Base-by-base conservation (phyloP, 2,329 filamentous ascomycete species). In the Byssothecium circinans region DNA sequence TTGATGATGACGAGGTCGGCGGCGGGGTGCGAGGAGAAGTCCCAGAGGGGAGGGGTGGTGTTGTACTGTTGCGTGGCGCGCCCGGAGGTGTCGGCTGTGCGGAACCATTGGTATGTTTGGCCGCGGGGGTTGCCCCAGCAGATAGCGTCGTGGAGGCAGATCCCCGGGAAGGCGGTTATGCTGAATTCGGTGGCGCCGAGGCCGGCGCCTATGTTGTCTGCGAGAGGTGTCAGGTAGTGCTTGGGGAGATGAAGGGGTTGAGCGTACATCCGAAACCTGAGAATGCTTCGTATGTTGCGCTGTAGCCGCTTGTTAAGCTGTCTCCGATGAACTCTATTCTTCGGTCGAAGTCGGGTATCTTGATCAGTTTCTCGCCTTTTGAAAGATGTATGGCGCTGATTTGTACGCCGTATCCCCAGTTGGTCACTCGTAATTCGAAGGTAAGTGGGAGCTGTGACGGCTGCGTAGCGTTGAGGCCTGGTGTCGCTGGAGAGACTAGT, bases 351-450 rank as follows among this genome's bases (percentile, higher is more conserved):
- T 61, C 61, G 0, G 70, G 68, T 7, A 73, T 56, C 49, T 75
- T 75, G 54, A 80, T 64, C 5, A 84, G 68, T 17, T 68, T 69
- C 30, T 74, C 70, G 4, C 71, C 72, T 3, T 68, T 62, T 2
- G 70, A 72, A 12, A 82, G 70, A 44, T 82, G 78, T 2, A 84
- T 73, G 7, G 75, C 70, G 15, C 72, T 69, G 36, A 85, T 76
- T 62, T 85, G 81, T 3, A 84, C 75, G 10, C 81, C 81, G 54
- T 79, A 79, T 14, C 74, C 80, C 81, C 80, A 85, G 56, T 85
- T 85, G 1, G 49, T 54, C 14, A 84, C 81, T 59, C 81, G 71
- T 56, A 84, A 65, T 60, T 84, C 81, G 47, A 84, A 82, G 0
- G 73, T 76, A 25, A 75, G 74, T 1, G 76, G 75, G 33, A 62